A percentile compares a stretch with the other conserved stretches of the same genome.
These are phyloP conservation scores for Lepidium sativum DNA, from an alignment of 345 rosid genomes.

Conservation along the genomic window DNA sequence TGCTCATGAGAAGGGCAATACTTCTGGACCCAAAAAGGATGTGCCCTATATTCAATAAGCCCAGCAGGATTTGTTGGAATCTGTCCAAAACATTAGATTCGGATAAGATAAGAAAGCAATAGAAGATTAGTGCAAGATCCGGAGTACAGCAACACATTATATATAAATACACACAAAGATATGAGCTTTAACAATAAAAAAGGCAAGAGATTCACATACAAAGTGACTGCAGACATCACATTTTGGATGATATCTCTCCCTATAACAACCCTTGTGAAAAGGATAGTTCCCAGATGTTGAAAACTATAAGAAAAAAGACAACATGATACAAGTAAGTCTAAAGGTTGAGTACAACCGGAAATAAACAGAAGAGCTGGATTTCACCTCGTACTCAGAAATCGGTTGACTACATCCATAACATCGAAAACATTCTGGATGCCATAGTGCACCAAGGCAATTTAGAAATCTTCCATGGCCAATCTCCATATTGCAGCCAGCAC, in stretches of 20 bases:
- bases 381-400: constrained; percentile 87
- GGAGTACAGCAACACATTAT: background rate
- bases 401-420: constrained; percentile 77
- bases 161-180: background rate
- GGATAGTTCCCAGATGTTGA: constrained; percentile 76
- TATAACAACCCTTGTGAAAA: constrained; percentile 84
- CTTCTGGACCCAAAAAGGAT: constrained; percentile 95
- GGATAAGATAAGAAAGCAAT: constrained; percentile 18
- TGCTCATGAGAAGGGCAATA: constrained; percentile 94
- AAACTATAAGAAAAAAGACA: constrained; percentile 41
- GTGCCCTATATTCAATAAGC: constrained; percentile 97
- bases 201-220: constrained; percentile 40
- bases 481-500: constrained; percentile 86
- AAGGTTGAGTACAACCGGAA: background rate
- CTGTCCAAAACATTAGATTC: constrained; percentile 41
- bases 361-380: background rate
- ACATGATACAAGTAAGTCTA: background rate
- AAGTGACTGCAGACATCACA: constrained; percentile 90
- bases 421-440: constrained; percentile 97
- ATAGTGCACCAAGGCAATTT: constrained; percentile 67
- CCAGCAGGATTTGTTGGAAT: constrained; percentile 88
- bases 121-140: constrained; percentile 9
- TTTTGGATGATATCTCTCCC: constrained; percentile 82
- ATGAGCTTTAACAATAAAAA: background rate
- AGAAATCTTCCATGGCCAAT: constrained; percentile 85